Base-by-base conservation (phyloP, 352 stramenopile genomes). In the Ophiocytium majus region DNA sequence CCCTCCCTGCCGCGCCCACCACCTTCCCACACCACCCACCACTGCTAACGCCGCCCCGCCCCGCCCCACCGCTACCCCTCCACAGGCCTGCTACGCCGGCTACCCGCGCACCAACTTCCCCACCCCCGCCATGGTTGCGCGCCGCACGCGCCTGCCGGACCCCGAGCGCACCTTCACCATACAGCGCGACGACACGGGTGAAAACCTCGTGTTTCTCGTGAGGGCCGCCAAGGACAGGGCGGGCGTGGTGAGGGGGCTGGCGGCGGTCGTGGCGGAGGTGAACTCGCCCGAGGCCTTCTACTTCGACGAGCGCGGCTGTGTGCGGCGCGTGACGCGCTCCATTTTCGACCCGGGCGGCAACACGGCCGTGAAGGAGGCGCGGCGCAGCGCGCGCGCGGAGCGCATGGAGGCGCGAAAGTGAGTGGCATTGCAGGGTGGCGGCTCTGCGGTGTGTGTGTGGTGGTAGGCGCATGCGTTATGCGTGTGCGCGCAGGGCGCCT, bases 291-390 rank as follows among this genome's bases (percentile, higher is more conserved):
- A 86, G 0, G 83, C 83, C 35, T 86, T 86, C 37, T 86, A 84
- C 75, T 86, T 86, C 32, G 83, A 86, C n/a, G 10, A 37, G 31
- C n/a, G 50, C n/a, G 83, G 83, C n/a, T 49, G 37, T 43, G 76
- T 86, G 5, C 78, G 83, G 35, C 83, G 83, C 36, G 83, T 86
- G 10, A 86, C 83, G 37, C 83, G 83, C 63, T 86, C 83, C 10
- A 84, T 86, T 23, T 86, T 86, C 64, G 83, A 84, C 63, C 76
- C 83, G 28, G 33, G 83, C 49, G 79, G 83, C 34, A 86, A 80
- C 63, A 83, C 79, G 14, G 83, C 83, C 28, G 57, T 83, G 23
- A 57, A 64, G 31, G 83, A 83, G 37, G 50, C 64, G 23, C 76
- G 64, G 33, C 78, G 63, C 33, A 76, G 43, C 49, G 36, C 78